These are phyloP conservation scores for Suhomyces anneliseae DNA, from an alignment of 1,139 yeast species.

Conservation along the genomic window DNA sequence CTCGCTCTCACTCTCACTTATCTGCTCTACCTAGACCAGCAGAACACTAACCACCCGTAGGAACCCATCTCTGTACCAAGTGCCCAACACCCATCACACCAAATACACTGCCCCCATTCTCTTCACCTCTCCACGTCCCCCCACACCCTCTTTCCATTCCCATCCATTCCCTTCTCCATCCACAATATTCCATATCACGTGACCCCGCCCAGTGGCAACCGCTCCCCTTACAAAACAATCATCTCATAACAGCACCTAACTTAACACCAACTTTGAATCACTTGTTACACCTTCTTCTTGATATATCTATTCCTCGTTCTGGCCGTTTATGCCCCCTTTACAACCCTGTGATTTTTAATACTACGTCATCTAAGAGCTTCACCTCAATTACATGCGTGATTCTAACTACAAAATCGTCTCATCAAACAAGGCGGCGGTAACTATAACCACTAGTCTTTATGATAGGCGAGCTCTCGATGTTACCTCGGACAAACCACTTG, in stretches of 20 bases:
- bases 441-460: slow-evolving; percentile 83
- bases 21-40: too few species aligned
- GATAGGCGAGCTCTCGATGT: slow-evolving; percentile 93
- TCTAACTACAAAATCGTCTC: slow-evolving; percentile 79
- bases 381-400: slow-evolving; percentile 65
- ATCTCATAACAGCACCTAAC: background rate
- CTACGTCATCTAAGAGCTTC: background rate
- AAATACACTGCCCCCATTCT: background rate
- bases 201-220: slow-evolving; percentile 5
- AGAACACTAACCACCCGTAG: too few species aligned
- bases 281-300: too few species aligned
- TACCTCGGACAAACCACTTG: slow-evolving; percentile 85
- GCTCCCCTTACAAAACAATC: background rate
- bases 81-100: too few species aligned
- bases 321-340: background rate
- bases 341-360: background rate
- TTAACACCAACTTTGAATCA: too few species aligned
- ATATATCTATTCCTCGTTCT: too few species aligned
- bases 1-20: too few species aligned
- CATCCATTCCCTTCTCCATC: background rate
- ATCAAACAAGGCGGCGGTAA: slow-evolving; percentile 84
- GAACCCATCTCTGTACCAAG: too few species aligned
- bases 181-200: background rate
- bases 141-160: background rate
- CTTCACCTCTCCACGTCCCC: background rate